Percentiles rank a stretch among this genome's conserved stretches.
Conservation (phyloP, 768 basidiomycete genomes). For the Collybia mongolica region DNA sequence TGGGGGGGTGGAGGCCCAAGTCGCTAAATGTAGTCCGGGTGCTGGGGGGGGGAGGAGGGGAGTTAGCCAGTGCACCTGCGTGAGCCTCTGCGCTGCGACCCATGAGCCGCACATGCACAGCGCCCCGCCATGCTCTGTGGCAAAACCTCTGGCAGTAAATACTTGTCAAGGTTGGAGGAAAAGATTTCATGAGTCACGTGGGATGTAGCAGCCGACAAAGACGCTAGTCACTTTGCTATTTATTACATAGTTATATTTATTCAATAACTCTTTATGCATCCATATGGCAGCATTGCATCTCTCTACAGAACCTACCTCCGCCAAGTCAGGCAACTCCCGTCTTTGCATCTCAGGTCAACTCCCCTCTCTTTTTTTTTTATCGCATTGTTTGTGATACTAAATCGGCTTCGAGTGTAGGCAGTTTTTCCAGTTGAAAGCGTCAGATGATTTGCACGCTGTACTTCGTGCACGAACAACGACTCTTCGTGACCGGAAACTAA, state of each 20-base stretch:
- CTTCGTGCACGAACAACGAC: slow-evolving; percentile 27
- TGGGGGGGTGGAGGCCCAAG: slow-evolving; percentile 48
- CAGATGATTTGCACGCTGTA: slow-evolving; percentile 57
- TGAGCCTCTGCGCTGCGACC: slow-evolving; percentile 20
- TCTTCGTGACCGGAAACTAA: slow-evolving; percentile 40
- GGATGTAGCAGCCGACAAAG: no score
- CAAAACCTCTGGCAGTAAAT: slow-evolving; percentile 10
- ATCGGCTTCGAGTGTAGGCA: slow-evolving; percentile 34
- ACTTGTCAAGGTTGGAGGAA: slow-evolving; percentile 14
- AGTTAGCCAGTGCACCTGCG: slow-evolving; percentile 8
- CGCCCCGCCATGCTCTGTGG: slow-evolving; percentile 5
- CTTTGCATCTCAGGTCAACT: slow-evolving; percentile 41
- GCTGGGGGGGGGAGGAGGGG: background rate
- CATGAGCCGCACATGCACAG: slow-evolving; percentile 18
- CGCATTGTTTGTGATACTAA: no score
- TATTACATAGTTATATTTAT: no score
- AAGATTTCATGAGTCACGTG: slow-evolving; percentile 22
- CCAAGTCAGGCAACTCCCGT: slow-evolving; percentile 38
- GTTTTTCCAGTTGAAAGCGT: slow-evolving; percentile 61
- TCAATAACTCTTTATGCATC: background rate
- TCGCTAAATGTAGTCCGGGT: slow-evolving; percentile 38
- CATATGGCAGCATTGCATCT: slow-evolving; percentile 3
- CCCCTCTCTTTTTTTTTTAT: background rate
- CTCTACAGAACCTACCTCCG: slow-evolving; percentile 43
- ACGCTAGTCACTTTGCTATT: no score